Conservation (phyloP, 148 eudicot genomes). For the Vaccinium darrowii region DNA sequence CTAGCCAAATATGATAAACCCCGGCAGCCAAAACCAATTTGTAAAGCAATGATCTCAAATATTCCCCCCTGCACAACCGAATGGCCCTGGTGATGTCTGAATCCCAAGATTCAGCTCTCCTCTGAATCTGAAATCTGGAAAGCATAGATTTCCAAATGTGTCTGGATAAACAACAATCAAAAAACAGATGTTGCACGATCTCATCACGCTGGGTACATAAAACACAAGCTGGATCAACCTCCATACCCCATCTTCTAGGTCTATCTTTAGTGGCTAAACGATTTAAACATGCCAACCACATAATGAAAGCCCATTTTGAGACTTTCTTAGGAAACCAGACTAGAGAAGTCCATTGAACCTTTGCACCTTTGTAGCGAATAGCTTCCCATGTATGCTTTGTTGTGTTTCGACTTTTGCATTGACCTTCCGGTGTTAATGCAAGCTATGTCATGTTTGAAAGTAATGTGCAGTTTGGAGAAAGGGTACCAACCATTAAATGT, state of each 20-base stretch:
- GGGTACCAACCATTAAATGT: no score
- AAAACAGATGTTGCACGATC: neutral
- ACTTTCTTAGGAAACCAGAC: neutral
- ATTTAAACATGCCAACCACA: neutral
- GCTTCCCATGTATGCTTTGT: neutral
- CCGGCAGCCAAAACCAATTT: no score
- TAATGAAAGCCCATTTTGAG: neutral
- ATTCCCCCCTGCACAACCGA: no score
- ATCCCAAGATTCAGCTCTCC: neutral
- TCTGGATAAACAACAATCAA: neutral
- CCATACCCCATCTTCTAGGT: neutral
- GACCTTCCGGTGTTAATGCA: no score
- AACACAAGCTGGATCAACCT: neutral
- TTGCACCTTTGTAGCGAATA: neutral
- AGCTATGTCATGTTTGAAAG: no score
- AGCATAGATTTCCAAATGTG: neutral
- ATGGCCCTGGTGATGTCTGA: no score
- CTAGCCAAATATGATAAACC: no score
- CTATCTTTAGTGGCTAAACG: no score
- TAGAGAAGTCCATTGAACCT: neutral
- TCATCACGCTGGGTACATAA: neutral
- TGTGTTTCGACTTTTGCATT: no score
- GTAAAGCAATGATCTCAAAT: no score
- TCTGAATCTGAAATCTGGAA: neutral
- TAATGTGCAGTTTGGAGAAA: no score